Evolutionary conservation across 2,329 filamentous ascomycete species (phyloP).

Genomic region (Tolypocladium amazonense): DNA sequence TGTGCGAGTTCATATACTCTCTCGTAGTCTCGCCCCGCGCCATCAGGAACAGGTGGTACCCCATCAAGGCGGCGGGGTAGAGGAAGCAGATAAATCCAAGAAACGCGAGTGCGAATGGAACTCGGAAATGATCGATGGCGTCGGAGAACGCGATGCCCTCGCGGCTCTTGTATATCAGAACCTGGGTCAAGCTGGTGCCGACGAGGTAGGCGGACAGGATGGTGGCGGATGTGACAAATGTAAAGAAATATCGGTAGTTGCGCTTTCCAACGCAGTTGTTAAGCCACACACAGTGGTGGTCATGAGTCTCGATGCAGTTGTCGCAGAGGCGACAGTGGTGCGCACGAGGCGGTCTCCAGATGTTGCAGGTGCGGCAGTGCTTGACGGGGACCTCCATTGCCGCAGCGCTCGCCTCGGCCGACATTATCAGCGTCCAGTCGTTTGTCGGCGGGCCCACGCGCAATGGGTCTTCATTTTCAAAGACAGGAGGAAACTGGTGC

Average conservation of each 20-base stretch:
- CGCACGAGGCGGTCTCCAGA: slow-evolving; percentile 90
- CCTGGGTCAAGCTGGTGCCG: slow-evolving; percentile 67
- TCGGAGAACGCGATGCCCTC: slow-evolving; percentile 56
- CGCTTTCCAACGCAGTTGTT: slow-evolving; percentile 96
- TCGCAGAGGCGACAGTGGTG: slow-evolving; percentile 97
- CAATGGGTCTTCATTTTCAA: slow-evolving; percentile 70
- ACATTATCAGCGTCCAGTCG: slow-evolving; percentile 88
- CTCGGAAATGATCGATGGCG: slow-evolving; percentile 60
- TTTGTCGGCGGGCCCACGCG: slow-evolving; percentile 75
- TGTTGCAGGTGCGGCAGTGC: slow-evolving; percentile 94
- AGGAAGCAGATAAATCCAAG: slow-evolving; percentile 64
- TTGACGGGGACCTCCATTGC: slow-evolving; percentile 98
- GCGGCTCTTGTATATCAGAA: slow-evolving; percentile 58
- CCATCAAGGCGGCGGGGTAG: slow-evolving; percentile 75
- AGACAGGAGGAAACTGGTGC: slow-evolving; percentile 71
- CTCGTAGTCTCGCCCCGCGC: slow-evolving; percentile 87
- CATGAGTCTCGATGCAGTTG: slow-evolving; percentile 93
- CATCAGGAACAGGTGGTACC: slow-evolving; percentile 88
- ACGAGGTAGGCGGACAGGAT: slow-evolving; percentile 67
- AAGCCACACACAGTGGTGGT: slow-evolving; percentile 97
- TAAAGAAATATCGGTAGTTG: slow-evolving; percentile 97
- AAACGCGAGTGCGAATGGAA: slow-evolving; percentile 81
- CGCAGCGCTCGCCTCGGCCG: slow-evolving; percentile 60
- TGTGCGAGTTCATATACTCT: slow-evolving; percentile 92
- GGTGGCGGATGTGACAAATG: slow-evolving; percentile 74